phyloP scores from a whole-genome alignment of 23 red algal genomes.

The Gracilariopsis chorda region DNA sequence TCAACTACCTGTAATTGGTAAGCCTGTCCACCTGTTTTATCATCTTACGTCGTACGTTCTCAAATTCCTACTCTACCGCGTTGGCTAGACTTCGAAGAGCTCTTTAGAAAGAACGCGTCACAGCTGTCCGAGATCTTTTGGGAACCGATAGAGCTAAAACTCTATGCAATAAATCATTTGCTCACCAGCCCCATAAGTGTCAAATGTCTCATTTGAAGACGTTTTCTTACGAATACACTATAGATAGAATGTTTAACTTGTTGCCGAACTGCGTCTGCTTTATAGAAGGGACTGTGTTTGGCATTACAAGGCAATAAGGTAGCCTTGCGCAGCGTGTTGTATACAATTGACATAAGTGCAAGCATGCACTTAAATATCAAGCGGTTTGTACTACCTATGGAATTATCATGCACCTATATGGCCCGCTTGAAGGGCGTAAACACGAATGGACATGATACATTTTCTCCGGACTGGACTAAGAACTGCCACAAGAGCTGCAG shows the following conservation, averaged over 20 bases:
- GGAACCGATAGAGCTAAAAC: not conserved
- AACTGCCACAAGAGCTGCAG: too few relatives aligned
- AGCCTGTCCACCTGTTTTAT: too few relatives aligned
- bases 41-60: too few relatives aligned
- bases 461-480: not conserved
- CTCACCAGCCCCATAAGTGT: too few relatives aligned
- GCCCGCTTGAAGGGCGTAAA: not conserved
- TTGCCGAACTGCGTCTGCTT: too few relatives aligned
- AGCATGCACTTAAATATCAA: not conserved
- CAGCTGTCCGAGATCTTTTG: constrained; percentile 8
- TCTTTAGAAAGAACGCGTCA: not conserved
- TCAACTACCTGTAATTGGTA: too few relatives aligned
- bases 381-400: not conserved
- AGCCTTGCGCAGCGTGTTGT: not conserved
- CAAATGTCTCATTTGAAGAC: too few relatives aligned
- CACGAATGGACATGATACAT: not conserved
- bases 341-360: not conserved
- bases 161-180: too few relatives aligned
- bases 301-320: not conserved
- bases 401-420: not conserved
- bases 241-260: too few relatives aligned
- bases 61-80: too few relatives aligned
- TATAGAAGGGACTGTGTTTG: not conserved
- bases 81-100: not conserved
- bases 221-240: too few relatives aligned